These are phyloP conservation scores for Fusarium acutatum DNA, from an alignment of 2,329 filamentous ascomycete species.

Conservation along the genomic window DNA sequence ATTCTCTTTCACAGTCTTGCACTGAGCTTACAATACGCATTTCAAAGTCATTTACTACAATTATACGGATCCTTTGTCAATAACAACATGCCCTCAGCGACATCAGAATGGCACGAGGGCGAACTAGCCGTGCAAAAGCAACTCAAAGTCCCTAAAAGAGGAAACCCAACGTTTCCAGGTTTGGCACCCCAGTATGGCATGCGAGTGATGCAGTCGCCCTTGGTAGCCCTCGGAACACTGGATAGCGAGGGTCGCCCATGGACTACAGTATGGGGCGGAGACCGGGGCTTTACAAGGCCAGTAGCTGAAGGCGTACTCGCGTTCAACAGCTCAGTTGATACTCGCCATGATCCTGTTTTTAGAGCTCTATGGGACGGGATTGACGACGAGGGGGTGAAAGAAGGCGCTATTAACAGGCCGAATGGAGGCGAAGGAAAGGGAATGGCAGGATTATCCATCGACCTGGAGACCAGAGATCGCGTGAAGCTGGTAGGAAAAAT, in stretches of 20 bases:
- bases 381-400: conserved; percentile 50
- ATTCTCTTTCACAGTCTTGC: neutral
- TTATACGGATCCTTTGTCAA: conserved; percentile 2
- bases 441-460: conserved; percentile 66
- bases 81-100: conserved; percentile 41
- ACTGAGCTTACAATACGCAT: conserved; percentile 4
- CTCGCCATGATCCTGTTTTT: conserved; percentile 74
- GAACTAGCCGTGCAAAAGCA: conserved; percentile 71
- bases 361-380: conserved; percentile 65
- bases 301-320: conserved; percentile 71
- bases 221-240: conserved; percentile 78
- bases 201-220: conserved; percentile 68
- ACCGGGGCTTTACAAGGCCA: conserved; percentile 71
- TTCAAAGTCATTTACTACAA: neutral
- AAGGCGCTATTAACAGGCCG: conserved; percentile 46
- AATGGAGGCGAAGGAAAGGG: conserved; percentile 51
- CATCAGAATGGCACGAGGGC: conserved; percentile 67
- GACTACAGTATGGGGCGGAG: conserved; percentile 82
- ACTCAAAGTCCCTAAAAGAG: conserved; percentile 62
- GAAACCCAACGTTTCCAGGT: conserved; percentile 74
- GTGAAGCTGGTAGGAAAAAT: conserved; percentile 79
- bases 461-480: conserved; percentile 62
- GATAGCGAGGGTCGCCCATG: conserved; percentile 74
- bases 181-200: conserved; percentile 68
- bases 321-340: conserved; percentile 68